phyloP scores from a whole-genome alignment of 768 basidiomycete species.

The Tylopilus felleus region DNA sequence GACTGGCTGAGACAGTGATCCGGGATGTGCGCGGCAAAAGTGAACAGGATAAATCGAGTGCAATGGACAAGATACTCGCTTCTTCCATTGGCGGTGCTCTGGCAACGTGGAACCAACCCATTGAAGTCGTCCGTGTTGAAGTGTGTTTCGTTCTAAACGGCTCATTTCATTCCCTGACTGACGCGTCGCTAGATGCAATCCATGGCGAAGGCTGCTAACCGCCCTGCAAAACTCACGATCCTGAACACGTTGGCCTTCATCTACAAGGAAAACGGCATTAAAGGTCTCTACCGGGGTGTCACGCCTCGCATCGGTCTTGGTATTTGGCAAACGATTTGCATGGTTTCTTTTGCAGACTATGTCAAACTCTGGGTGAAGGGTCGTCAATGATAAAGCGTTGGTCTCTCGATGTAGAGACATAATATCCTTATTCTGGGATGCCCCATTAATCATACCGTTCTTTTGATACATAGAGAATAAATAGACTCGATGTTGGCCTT shows the following conservation, averaged over 20 bases:
- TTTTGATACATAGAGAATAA: not conserved
- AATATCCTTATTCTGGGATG: slow-evolving; percentile 19
- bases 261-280: slow-evolving; percentile 94
- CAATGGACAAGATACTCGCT: slow-evolving; percentile 83
- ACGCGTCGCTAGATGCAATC: slow-evolving; percentile 84
- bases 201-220: slow-evolving; percentile 84
- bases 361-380: slow-evolving; percentile 82
- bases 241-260: slow-evolving; percentile 90
- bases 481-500: not conserved
- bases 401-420: slow-evolving; percentile 19
- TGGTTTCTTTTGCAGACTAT: slow-evolving; percentile 97
- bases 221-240: slow-evolving; percentile 90
- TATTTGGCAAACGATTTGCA: slow-evolving; percentile 97
- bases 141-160: slow-evolving; percentile 36
- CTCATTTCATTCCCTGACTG: not conserved
- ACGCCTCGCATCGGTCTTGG: slow-evolving; percentile 95
- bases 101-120: slow-evolving; percentile 99
- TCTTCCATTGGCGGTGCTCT: slow-evolving; percentile 91
- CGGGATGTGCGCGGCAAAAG: slow-evolving; percentile 74
- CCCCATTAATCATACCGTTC: slow-evolving; percentile 15
- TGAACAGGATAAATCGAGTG: slow-evolving; percentile 69
- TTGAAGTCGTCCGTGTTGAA: slow-evolving; percentile 96
- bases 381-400: slow-evolving; percentile 18
- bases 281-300: slow-evolving; percentile 95
- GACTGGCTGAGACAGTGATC: slow-evolving; percentile 81